These are phyloP conservation scores for Aurifilum marmelostoma DNA, from an alignment of 2,329 filamentous ascomycete species.

Conservation along the genomic window DNA sequence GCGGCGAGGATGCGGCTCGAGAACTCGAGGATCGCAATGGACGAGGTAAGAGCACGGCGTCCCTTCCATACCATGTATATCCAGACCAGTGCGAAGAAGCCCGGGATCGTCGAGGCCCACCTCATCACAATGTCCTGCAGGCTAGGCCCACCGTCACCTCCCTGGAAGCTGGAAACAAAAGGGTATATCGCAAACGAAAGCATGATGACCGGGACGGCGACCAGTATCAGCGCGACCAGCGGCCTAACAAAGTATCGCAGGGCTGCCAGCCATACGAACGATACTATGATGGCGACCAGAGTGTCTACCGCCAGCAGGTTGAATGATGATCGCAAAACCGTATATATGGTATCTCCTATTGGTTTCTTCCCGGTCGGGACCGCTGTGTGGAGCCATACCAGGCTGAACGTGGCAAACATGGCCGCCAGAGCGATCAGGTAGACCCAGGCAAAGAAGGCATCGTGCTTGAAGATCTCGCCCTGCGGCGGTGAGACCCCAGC, in stretches of 20 bases:
- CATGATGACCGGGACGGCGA: slow-evolving; percentile 84
- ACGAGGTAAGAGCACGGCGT: slow-evolving; percentile 78
- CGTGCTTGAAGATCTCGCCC: slow-evolving; percentile 76
- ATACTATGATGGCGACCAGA: slow-evolving; percentile 83
- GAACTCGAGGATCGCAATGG: slow-evolving; percentile 90
- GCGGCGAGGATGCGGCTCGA: slow-evolving; percentile 83
- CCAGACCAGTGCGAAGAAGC: slow-evolving; percentile 75
- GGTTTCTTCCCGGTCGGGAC: slow-evolving; percentile 68
- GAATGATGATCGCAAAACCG: slow-evolving; percentile 82
- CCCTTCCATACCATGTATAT: slow-evolving; percentile 80
- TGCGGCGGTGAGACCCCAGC: slow-evolving; percentile 48
- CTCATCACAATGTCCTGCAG: slow-evolving; percentile 90
- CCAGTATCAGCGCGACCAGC: slow-evolving; percentile 78
- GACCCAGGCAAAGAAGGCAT: slow-evolving; percentile 88
- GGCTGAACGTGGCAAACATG: slow-evolving; percentile 83
- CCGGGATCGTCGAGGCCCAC: slow-evolving; percentile 79
- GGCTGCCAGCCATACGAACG: slow-evolving; percentile 86
- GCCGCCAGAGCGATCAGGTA: slow-evolving; percentile 84
- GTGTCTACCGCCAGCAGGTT: slow-evolving; percentile 91
- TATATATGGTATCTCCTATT: slow-evolving; percentile 93
- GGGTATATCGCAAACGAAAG: slow-evolving; percentile 91
- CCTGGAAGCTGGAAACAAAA: slow-evolving; percentile 86
- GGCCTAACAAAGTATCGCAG: slow-evolving; percentile 85
- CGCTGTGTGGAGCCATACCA: slow-evolving; percentile 88
- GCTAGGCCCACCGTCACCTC: slow-evolving; percentile 71